Evolutionary conservation across 768 basidiomycete species (phyloP), one percentile per base, ranked within the genome.

Genomic region (Macrolepiota dolichaula): DNA sequence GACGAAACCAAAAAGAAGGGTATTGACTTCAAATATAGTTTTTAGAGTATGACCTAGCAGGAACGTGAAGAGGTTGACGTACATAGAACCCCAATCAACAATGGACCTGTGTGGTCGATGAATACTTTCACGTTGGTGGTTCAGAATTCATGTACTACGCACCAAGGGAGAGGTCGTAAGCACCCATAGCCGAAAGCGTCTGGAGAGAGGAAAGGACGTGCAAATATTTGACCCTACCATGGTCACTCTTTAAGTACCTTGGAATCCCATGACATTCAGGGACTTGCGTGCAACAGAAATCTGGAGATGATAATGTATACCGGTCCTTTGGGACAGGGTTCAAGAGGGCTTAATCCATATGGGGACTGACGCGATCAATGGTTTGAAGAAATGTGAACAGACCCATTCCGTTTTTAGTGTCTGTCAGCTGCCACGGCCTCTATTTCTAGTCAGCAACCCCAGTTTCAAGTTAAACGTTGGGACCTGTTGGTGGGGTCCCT

Each of bases 1-100:
- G 46, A 61, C 60, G 32, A 61, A 29, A 10, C 60, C 60, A 24
- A 55, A 61, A n/a, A 61, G 53, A 50, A 37, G 55, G 1, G 60
- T 61, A n/a, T 61, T 61, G 42, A 61, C 60, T 61, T n/a, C 3
- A 22, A n/a, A 32, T 2, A 15, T 24, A 11, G 25, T 19, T 12
- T 35, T 54, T 19, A 54, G 19, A 11, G 22, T 15, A 11, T 17
- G 5, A 19, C 42, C 42, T 19, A 1, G 42, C 19, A 17, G 4
- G 17, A 19, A 44, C n/a, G 42, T n/a, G 15, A 22, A n/a, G n/a
- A 19, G 19, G 19, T 37, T 3, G 36, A 54, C 52, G 35, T 17
- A 54, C 52, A 37, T 19, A 54, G 38, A 54, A 54, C 37, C 9
- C 52, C 52, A 11, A 54, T 22, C 12, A 54, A 37, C 12, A 54